Percentiles rank a stretch among this genome's conserved stretches.
Conservation (phyloP, 176 grass and related monocot species). For the Carex myosuroides region DNA sequence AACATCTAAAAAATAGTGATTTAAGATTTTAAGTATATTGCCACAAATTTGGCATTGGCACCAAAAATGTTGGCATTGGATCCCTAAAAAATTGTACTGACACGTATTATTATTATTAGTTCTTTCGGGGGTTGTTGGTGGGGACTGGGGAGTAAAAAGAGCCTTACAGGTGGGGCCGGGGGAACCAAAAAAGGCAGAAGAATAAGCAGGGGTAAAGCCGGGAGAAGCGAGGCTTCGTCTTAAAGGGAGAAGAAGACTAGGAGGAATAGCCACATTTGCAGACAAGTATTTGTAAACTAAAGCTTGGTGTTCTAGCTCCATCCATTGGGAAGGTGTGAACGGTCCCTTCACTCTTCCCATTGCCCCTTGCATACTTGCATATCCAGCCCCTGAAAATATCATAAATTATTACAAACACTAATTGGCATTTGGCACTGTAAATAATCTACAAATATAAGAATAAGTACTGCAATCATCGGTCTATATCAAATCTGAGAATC, state of each 20-base stretch:
- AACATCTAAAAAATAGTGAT: too few species aligned
- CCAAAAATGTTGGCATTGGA: too few species aligned
- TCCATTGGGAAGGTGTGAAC: slow-evolving; percentile 94
- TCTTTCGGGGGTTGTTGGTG: background rate
- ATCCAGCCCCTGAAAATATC: slow-evolving; percentile 44
- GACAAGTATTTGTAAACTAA: slow-evolving; percentile 90
- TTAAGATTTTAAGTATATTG: too few species aligned
- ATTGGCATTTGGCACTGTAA: slow-evolving; percentile 3
- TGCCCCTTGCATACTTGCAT: slow-evolving; percentile 52
- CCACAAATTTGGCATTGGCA: too few species aligned
- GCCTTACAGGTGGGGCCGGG: slow-evolving; percentile 44
- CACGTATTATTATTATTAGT: background rate
- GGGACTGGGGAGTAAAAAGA: background rate
- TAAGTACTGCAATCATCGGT: too few species aligned
- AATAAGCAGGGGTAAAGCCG: slow-evolving; percentile 4
- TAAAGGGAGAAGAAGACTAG: slow-evolving; percentile 65
- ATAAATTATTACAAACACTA: background rate
- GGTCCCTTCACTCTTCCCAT: slow-evolving; percentile 70
- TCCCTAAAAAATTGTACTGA: too few species aligned
- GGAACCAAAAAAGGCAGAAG: slow-evolving; percentile 63
- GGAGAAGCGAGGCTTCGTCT: slow-evolving; percentile 48
- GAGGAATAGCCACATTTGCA: slow-evolving; percentile 68
- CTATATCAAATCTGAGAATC: too few species aligned
- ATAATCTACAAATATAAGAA: background rate
- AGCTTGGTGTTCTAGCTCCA: slow-evolving; percentile 93